Conservation (phyloP, 495 filamentous ascomycete genomes). For the Hypomontagnella monticulosa region DNA sequence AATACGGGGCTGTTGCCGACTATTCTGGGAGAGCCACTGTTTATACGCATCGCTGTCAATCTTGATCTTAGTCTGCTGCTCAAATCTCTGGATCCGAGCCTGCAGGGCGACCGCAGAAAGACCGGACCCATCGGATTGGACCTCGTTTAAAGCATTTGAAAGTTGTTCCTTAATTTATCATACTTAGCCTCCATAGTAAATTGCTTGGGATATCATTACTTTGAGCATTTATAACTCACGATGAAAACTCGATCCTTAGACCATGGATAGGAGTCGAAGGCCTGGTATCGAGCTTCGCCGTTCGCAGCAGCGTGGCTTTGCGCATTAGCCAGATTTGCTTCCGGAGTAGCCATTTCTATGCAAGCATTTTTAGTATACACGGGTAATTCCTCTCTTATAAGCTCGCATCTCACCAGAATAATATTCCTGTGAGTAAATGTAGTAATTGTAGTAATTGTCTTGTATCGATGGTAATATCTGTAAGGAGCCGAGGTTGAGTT, state of each 20-base stretch:
- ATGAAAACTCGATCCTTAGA: conserved; percentile 46
- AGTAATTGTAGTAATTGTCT: neutral
- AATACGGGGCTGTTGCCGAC: conserved; percentile 25
- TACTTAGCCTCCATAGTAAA: conserved; percentile 5
- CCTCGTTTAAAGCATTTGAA: conserved; percentile 20
- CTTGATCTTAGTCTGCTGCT: conserved; percentile 46
- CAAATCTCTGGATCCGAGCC: conserved; percentile 57
- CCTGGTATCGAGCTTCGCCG: conserved; percentile 39
- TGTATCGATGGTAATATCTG: neutral
- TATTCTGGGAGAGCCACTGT: conserved; percentile 39
- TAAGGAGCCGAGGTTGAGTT: neutral
- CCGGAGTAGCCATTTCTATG: conserved; percentile 33
- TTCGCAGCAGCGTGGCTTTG: conserved; percentile 43
- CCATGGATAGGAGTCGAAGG: conserved; percentile 49
- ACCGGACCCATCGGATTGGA: conserved; percentile 25
- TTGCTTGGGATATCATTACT: neutral
- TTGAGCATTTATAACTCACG: conserved; percentile 37
- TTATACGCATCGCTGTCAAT: conserved; percentile 53
- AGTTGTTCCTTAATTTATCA: conserved; percentile 28
- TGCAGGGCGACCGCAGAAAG: conserved; percentile 49
- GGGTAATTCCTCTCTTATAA: neutral
- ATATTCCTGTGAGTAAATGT: neutral
- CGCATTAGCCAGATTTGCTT: conserved; percentile 30
- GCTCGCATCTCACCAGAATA: neutral
- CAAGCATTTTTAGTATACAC: neutral